Evolutionary conservation across 805 yeast genomes (phyloP).

Genomic region (Yamadazyma olivae): DNA sequence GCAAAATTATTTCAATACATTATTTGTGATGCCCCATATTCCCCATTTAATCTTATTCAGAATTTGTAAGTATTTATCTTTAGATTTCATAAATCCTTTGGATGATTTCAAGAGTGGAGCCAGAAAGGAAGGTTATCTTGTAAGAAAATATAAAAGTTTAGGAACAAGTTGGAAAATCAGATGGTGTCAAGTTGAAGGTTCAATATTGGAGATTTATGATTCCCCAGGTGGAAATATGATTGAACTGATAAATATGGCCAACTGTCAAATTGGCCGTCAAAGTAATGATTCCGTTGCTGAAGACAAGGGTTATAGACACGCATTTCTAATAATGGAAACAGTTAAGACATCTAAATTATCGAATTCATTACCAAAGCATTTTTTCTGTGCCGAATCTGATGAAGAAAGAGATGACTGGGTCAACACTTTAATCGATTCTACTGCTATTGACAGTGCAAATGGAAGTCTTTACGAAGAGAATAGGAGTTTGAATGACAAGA

Average conservation of each 20-base stretch:
- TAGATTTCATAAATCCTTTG: slow-evolving; percentile 62
- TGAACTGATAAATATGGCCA: slow-evolving; percentile 49
- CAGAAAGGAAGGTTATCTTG: slow-evolving; percentile 59
- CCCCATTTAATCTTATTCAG: slow-evolving; percentile 50
- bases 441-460: slow-evolving; percentile 1
- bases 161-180: slow-evolving; percentile 66
- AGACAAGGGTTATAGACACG: slow-evolving; percentile 54
- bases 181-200: slow-evolving; percentile 65
- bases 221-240: slow-evolving; percentile 49
- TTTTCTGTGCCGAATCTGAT: slow-evolving; percentile 76
- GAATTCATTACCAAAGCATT: slow-evolving; percentile 47
- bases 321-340: slow-evolving; percentile 52
- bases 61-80: slow-evolving; percentile 63
- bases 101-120: slow-evolving; percentile 53
- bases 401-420: slow-evolving; percentile 77
- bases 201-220: slow-evolving; percentile 55
- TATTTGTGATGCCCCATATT: slow-evolving; percentile 56
- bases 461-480: not conserved
- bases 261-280: slow-evolving; percentile 58
- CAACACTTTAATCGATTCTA: slow-evolving; percentile 32
- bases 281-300: slow-evolving; percentile 39
- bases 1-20: slow-evolving; percentile 55
- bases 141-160: slow-evolving; percentile 63
- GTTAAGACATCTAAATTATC: slow-evolving; percentile 32
- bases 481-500: not conserved